Evolutionary conservation across 306 rosid species (phyloP), one percentile per base, ranked within the genome.

Genomic region (Castanospermum australe): DNA sequence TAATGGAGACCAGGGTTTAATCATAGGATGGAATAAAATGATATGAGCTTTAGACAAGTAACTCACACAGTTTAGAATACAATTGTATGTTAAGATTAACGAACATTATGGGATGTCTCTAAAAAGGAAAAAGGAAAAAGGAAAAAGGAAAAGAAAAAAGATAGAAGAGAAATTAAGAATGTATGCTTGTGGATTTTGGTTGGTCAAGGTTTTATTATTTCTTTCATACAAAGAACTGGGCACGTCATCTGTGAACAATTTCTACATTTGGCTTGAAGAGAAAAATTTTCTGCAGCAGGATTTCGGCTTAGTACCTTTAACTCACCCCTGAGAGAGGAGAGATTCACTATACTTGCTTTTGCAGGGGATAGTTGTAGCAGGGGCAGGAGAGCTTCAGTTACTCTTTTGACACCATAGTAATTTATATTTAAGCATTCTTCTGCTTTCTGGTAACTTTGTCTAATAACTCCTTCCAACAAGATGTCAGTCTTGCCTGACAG

Each of bases 381-480:
- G 21, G 90, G 93, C 50, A 89, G 86, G 11, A 89, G 90, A 17
- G 89, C 86, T 69, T 85, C 89, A 4, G 91, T 89, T 6, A 89
- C 82, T 25, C 82, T 81, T 76, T 81, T 85, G 35, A 83, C 89
- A 11, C 93, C 88, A 65, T 67, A 85, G 78, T 89, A 89, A 71
- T 89, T 89, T 5, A 82, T 87, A 44, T 85, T 72, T 72, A 89
- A 71, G 77, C 93, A 85, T 68, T 83, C 86, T 79, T 81, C 80
- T 3, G 86, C 93, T 76, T 64, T 81, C 70, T 89, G 85, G 71
- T 79, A 75, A 25, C 74, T 83, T 8, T 71, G 66, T 62, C 71
- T 85, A 0, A 89, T 64, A 55, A 73, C 81, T 66, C 83, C 72
- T 79, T 86, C 79, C 45, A 82, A 50, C 83, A 68, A 44, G 54